A percentile compares a stretch with the other conserved stretches of the same genome.
Conservation (phyloP, 345 rosid species). For the Ceriops decandra region DNA sequence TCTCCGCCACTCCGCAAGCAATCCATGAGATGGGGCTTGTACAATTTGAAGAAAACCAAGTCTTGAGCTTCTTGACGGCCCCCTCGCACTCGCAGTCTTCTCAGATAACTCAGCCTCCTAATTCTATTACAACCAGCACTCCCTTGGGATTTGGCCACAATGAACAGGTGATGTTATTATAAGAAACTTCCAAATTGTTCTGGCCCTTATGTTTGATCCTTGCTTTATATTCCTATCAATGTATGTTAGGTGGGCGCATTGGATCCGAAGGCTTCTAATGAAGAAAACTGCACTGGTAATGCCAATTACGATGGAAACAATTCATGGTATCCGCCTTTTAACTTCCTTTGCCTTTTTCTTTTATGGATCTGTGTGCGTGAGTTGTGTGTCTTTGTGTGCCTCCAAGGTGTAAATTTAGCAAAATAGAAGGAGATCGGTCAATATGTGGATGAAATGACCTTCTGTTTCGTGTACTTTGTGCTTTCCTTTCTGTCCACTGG, state of each 20-base stretch:
- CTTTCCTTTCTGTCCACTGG: conserved; percentile 7
- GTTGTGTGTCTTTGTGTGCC: neutral
- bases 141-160: conserved; percentile 38
- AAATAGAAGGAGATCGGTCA: too few relatives aligned
- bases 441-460: conserved; percentile 19
- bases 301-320: conserved; percentile 37
- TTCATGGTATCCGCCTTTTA: conserved; percentile 17
- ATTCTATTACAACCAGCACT: conserved; percentile 16
- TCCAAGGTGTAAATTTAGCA: too few relatives aligned
- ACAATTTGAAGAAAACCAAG: conserved; percentile 71
- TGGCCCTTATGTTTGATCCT: neutral
- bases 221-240: conserved; percentile 1
- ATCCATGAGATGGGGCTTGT: conserved; percentile 75
- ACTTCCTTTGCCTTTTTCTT: neutral
- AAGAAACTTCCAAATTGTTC: neutral
- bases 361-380: neutral
- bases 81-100: conserved; percentile 41
- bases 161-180: conserved; percentile 10
- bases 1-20: conserved; percentile 47
- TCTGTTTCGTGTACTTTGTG: conserved; percentile 11
- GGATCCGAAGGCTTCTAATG: conserved; percentile 43
- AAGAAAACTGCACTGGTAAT: conserved; percentile 41
- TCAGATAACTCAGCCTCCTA: conserved; percentile 36
- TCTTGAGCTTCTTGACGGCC: conserved; percentile 55
- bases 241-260: conserved; percentile 35